Base-by-base conservation (phyloP, 139 green algal genomes). In the Bryopsis sp. region DNA sequence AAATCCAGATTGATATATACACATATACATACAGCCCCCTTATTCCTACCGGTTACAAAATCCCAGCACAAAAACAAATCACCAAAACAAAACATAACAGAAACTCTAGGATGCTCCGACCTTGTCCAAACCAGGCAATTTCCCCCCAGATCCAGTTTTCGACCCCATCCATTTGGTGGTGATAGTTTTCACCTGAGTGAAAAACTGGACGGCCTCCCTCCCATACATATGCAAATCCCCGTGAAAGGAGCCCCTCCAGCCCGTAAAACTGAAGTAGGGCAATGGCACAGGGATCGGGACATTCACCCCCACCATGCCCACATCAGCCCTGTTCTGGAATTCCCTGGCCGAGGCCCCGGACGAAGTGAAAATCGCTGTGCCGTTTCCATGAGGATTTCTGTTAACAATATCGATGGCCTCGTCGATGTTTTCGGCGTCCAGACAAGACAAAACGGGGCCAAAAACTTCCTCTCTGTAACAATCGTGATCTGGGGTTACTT, bases 231-330 rank as follows among this genome's bases (percentile, higher is more conserved):
- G 87, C 63, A 96, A 74, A 75, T 96, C 90, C 29, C 90, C 89
- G 38, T 70, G 39, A 54, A 97, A 97, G 4, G 87, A 96, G 35
- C 82, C 93, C 2, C 90, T 76, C 84, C 86, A 98, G 38, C 92
- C 91, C 8, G 88, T 98, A 84, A 98, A 98, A 69, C 80, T 92
- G 81, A 97, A 97, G 76, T 95, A 96, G 46, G 94, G 91, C 29
- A 97, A 81, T 0, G 93, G 93, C 54, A 97, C 92, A 1, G 93
- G 93, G 71, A 98, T 97, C 58, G 90, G 89, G 32, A 98, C 83
- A 78, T 98, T 98, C 78, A 97, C 90, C 62, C 93, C 94, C 1
- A 98, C 88, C 84, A 85, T 79, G 4, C 77, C 80, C 28, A 81
- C 77, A 67, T 86, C 39, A 31, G 72, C 77, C 35, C 88, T 80